Conservation (phyloP, 495 filamentous ascomycete genomes). For the Neurospora sp. region DNA sequence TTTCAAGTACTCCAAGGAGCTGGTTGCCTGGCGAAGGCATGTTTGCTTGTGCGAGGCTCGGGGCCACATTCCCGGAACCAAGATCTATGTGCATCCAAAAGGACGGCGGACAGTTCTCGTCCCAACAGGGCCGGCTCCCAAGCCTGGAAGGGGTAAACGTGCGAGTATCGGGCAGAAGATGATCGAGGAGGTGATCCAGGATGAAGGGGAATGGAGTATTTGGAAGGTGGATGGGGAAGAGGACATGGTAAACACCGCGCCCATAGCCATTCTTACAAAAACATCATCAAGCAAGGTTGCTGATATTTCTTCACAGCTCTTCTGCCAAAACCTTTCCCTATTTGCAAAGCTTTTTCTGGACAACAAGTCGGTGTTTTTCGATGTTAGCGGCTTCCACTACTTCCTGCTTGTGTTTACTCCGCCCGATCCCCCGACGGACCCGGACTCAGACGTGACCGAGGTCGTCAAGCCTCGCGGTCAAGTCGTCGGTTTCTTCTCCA, state of each 20-base stretch:
- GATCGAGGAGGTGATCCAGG: constrained; percentile 46
- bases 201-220: constrained; percentile 49
- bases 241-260: constrained; percentile 46
- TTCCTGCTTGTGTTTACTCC: constrained; percentile 69
- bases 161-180: constrained; percentile 35
- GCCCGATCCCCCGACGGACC: constrained; percentile 29
- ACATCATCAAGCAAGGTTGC: background rate
- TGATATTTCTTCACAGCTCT: constrained; percentile 47
- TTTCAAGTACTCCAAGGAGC: constrained; percentile 80
- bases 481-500: constrained; percentile 93
- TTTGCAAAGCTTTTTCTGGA: constrained; percentile 98
- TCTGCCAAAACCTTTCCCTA: constrained; percentile 88
- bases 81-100: constrained; percentile 41
- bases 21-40: constrained; percentile 44
- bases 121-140: constrained; percentile 21
- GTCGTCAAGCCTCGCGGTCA: constrained; percentile 25
- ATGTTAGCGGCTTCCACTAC: constrained; percentile 89
- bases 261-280: background rate
- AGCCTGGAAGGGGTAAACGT: constrained; percentile 32
- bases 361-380: constrained; percentile 97
- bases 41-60: constrained; percentile 31
- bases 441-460: background rate
- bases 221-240: constrained; percentile 87
- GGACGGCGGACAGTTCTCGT: constrained; percentile 23
- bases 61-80: constrained; percentile 30